phyloP scores from a whole-genome alignment of 768 basidiomycete genomes.

The Termitomyces sp. region DNA sequence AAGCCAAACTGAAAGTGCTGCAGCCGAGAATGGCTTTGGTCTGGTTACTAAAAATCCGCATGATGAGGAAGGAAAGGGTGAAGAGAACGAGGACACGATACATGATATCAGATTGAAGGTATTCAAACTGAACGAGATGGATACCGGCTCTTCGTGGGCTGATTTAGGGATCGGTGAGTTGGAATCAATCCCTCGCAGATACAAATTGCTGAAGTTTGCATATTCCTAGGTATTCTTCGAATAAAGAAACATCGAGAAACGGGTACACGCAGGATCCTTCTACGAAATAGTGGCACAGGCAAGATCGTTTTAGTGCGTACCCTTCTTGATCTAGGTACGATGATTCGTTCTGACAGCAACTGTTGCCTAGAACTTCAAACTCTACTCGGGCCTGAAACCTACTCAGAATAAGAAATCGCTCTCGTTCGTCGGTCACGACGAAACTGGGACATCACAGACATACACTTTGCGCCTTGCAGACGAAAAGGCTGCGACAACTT shows the following conservation, averaged over 20 bases:
- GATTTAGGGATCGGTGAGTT: slow-evolving; percentile 64
- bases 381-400: slow-evolving; percentile 54
- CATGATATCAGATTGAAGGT: slow-evolving; percentile 57
- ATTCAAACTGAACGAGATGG: slow-evolving; percentile 44
- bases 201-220: not conserved
- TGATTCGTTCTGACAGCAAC: slow-evolving; percentile 3
- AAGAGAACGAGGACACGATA: slow-evolving; percentile 71
- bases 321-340: not conserved
- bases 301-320: slow-evolving; percentile 66
- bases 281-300: slow-evolving; percentile 71
- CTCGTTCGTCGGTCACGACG: slow-evolving; percentile 67
- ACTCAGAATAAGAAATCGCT: slow-evolving; percentile 46
- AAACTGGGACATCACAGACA: slow-evolving; percentile 42
- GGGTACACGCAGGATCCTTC: slow-evolving; percentile 49
- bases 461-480: slow-evolving; percentile 59
- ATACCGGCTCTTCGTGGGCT: slow-evolving; percentile 44
- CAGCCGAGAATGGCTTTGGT: slow-evolving; percentile 19
- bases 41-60: slow-evolving; percentile 32
- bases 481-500: slow-evolving; percentile 48
- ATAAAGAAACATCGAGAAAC: slow-evolving; percentile 72
- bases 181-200: not conserved
- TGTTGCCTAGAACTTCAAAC: slow-evolving; percentile 59
- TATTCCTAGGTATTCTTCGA: slow-evolving; percentile 50
- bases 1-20: slow-evolving; percentile 12
- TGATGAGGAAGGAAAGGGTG: slow-evolving; percentile 73